A percentile compares a stretch with the other conserved stretches of the same genome.
These are phyloP conservation scores for Xylariales sp. DNA, from an alignment of 2,329 filamentous ascomycete species.

Conservation along the genomic window DNA sequence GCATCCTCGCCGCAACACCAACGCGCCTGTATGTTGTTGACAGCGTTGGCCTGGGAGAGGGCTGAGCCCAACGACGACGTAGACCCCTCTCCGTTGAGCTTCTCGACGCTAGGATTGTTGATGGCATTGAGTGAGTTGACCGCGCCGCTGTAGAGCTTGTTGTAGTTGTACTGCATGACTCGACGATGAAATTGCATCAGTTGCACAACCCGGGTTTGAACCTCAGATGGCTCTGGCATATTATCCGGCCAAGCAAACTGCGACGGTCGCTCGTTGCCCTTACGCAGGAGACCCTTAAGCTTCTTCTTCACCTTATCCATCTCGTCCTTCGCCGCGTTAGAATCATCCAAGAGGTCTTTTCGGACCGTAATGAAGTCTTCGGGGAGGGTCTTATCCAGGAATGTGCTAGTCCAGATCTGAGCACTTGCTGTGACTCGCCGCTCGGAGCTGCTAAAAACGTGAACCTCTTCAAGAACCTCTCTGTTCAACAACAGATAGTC, in stretches of 20 bases:
- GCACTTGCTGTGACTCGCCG: constrained; percentile 91
- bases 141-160: constrained; percentile 66
- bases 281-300: constrained; percentile 84
- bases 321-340: constrained; percentile 96
- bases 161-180: constrained; percentile 93
- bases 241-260: constrained; percentile 98
- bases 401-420: constrained; percentile 90
- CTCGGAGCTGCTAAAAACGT: constrained; percentile 94
- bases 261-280: constrained; percentile 87
- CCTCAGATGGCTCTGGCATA: constrained; percentile 89
- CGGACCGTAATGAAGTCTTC: constrained; percentile 85
- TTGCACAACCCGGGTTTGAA: constrained; percentile 86
- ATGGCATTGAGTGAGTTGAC: constrained; percentile 58
- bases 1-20: constrained; percentile 98
- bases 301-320: constrained; percentile 99
- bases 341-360: constrained; percentile 94
- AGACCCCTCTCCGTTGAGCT: constrained; percentile 35
- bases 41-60: constrained; percentile 56
- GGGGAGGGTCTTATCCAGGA: constrained; percentile 77
- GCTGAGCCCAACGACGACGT: constrained; percentile 41
- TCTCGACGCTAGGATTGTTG: constrained; percentile 46
- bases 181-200: constrained; percentile 96
- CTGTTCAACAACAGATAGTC: constrained; percentile 90
- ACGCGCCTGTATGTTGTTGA: constrained; percentile 73
- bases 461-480: constrained; percentile 85